Evolutionary conservation across 495 filamentous ascomycete genomes (phyloP).

Genomic region (Trichoderma asperelloides): DNA sequence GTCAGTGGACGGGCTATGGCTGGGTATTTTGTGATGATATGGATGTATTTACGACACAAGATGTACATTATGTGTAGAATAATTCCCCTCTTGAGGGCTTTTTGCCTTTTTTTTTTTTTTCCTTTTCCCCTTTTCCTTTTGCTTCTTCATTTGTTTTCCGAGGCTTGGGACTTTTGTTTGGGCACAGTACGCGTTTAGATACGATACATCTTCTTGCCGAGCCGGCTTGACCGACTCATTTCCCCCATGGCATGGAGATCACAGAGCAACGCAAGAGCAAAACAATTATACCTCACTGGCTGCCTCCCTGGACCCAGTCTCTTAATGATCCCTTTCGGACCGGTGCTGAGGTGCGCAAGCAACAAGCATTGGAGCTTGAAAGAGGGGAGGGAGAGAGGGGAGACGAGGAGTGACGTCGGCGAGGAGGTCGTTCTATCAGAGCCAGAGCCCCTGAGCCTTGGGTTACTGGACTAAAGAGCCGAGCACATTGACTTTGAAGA

Average conservation of each 20-base stretch:
- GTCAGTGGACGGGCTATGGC: background rate
- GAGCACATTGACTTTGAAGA: slow-evolving; percentile 32
- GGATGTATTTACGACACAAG: slow-evolving; percentile 12
- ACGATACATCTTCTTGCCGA: slow-evolving; percentile 43
- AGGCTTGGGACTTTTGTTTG: background rate
- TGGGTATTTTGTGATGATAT: slow-evolving; percentile 14
- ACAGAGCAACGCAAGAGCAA: slow-evolving; percentile 41
- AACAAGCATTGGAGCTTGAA: slow-evolving; percentile 9
- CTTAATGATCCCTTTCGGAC: background rate
- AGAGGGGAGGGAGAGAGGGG: slow-evolving; percentile 11
- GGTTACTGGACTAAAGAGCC: slow-evolving; percentile 45
- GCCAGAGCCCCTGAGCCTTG: slow-evolving; percentile 39
- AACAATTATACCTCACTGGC: slow-evolving; percentile 9
- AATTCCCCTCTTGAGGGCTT: background rate
- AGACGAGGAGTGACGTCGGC: background rate
- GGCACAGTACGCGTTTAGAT: slow-evolving; percentile 32
- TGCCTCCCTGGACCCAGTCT: background rate
- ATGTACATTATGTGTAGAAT: slow-evolving; percentile 27
- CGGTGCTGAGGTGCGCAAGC: slow-evolving; percentile 10
- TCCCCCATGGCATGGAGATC: slow-evolving; percentile 37
- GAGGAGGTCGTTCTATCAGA: slow-evolving; percentile 43
- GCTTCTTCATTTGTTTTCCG: background rate
- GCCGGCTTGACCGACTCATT: slow-evolving; percentile 8
- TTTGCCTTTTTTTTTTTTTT: slow-evolving; percentile 8
- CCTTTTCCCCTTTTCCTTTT: background rate